A percentile compares a stretch with the other conserved stretches of the same genome.
phyloP scores from a whole-genome alignment of 169 alveolate species.

The Plasmodium gonderi region DNA sequence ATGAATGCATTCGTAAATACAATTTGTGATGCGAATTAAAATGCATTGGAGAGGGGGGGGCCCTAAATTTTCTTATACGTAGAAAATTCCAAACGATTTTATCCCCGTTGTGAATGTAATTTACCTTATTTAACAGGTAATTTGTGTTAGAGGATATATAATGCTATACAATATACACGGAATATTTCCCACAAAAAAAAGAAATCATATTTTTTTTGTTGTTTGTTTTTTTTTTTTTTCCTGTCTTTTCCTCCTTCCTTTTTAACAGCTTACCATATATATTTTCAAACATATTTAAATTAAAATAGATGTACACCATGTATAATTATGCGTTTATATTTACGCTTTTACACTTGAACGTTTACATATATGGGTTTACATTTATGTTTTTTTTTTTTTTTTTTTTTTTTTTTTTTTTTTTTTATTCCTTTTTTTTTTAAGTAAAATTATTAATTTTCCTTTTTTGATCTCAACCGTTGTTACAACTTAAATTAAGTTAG shows the following conservation, averaged over 20 bases:
- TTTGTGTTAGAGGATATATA: background rate
- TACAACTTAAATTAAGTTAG: background rate
- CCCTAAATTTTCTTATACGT: background rate
- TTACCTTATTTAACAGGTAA: background rate
- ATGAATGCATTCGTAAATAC: background rate
- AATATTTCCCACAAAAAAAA: background rate
- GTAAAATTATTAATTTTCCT: background rate
- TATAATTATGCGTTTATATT: background rate
- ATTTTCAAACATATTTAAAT: background rate
- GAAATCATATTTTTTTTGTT: background rate
- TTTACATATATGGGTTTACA: background rate
- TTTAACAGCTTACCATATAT: background rate
- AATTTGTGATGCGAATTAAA: background rate
- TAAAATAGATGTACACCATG: background rate
- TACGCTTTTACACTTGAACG: background rate
- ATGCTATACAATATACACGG: background rate
- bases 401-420: background rate
- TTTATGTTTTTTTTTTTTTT: background rate
- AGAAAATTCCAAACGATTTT: background rate
- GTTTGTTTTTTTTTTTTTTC: background rate
- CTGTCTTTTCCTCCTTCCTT: background rate
- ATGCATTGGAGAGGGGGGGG: background rate
- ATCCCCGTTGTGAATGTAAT: slow-evolving; percentile 4
- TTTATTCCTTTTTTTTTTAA: background rate
- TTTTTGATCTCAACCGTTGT: background rate